Evolutionary conservation across 495 filamentous ascomycete species (phyloP), one percentile per base, ranked within the genome.

Genomic region (Tuber magnatum): DNA sequence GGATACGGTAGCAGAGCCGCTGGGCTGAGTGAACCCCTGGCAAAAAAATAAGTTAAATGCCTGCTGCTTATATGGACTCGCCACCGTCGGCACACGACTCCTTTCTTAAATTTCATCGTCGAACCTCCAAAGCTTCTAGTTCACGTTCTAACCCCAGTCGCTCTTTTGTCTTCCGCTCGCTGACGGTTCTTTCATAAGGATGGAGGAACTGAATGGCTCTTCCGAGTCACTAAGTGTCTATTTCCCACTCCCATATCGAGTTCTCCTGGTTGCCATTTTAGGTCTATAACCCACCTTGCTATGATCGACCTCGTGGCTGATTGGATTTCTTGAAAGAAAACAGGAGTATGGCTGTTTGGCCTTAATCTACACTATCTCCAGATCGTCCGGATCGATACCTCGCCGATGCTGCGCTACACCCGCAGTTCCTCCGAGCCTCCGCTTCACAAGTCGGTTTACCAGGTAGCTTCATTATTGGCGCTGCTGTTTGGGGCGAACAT

Each of bases 391-490:
- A 83, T 83, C 71, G 81, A 82, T 44, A 73, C 80, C 70, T 56
- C 71, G 24, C 68, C 70, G 6, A 76, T 83, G 75, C 56, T 83
- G 18, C 81, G 81, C 46, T 83, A 83, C 76, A 82, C 81, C 7
- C 81, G 76, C 43, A 46, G 74, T 40, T 51, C 90, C 72, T 85
- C 88, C 74, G 90, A 93, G 77, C 86, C 86, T 28, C 86, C 91
- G 48, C 92, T 94, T 83, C 90, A 97, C 82, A 86, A 87, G 74
- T 92, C 93, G 40, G 91, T 91, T 61, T 97, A 97, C 85, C 92
- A 90, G 70, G 85, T 97, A 71, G 93, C 94, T 32, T 87, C 88
- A 65, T 84, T 92, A 73, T 88, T 97, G 78, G 91, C 91, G 38
- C 81, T 89, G 74, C 88, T 93, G 35, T 88, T 95, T 72, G 81